These are phyloP conservation scores for Licmophora abbreviata DNA, from an alignment of 108 stramenopile species.

Conservation along the genomic window DNA sequence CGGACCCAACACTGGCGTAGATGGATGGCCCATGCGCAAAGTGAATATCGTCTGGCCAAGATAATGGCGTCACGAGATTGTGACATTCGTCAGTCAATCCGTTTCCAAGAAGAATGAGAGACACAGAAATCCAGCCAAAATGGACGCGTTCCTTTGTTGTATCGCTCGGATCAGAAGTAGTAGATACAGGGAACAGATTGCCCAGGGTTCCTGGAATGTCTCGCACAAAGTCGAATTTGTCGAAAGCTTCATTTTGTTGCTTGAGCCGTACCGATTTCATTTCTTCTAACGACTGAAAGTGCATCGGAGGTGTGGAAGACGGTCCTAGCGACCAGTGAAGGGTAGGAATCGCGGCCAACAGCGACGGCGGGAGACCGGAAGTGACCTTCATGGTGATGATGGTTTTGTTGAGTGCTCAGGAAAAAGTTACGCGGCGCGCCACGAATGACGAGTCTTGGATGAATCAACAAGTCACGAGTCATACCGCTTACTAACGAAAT, in stretches of 20 bases:
- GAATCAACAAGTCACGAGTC: too few species aligned
- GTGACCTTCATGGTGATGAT: slow-evolving; percentile 1
- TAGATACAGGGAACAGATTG: too few species aligned
- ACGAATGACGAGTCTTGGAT: too few species aligned
- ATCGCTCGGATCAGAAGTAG: too few species aligned
- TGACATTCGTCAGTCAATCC: slow-evolving; percentile 39
- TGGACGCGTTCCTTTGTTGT: too few species aligned
- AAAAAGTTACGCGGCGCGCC: too few species aligned
- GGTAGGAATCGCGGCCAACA: not conserved
- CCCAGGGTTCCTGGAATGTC: too few species aligned
- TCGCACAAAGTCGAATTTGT: too few species aligned
- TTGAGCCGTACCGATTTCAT: slow-evolving; percentile 10
- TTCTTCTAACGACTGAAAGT: slow-evolving; percentile 10
- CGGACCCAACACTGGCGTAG: slow-evolving; percentile 3
- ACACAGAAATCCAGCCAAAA: slow-evolving; percentile 23
- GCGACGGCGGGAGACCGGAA: not conserved
- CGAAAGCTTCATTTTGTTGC: too few species aligned
- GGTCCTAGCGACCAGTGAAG: slow-evolving; percentile 13
- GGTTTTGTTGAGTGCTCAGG: too few species aligned
- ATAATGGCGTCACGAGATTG: slow-evolving; percentile 30
- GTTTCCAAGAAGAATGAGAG: slow-evolving; percentile 32
- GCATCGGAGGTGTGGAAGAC: slow-evolving; percentile 7
- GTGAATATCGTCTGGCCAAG: slow-evolving; percentile 31
- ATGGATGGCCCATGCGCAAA: slow-evolving; percentile 24
- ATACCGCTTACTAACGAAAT: too few species aligned